These are phyloP conservation scores for Nyssa sinensis DNA, from an alignment of 148 eudicot genomes.

Conservation along the genomic window DNA sequence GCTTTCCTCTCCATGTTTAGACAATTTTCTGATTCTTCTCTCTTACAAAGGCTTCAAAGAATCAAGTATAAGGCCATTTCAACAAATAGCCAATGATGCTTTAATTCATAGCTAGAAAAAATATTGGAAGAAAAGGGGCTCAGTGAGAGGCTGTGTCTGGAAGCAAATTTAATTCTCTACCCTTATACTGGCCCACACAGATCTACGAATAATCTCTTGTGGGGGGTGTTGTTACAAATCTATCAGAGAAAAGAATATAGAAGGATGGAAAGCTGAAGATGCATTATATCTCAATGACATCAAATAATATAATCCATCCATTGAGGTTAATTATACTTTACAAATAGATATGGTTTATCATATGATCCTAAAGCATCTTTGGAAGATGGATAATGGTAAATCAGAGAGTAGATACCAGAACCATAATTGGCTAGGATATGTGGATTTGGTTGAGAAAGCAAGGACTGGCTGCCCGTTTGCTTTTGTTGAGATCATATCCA, in stretches of 20 bases:
- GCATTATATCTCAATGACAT: not conserved
- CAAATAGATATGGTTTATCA: not conserved
- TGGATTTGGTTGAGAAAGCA: too few species aligned
- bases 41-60: conserved; percentile 2
- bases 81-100: not conserved
- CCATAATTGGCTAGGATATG: too few species aligned
- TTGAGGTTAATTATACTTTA: too few species aligned
- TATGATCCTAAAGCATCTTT: not conserved
- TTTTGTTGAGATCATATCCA: not conserved
- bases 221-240: not conserved
- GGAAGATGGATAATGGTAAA: not conserved
- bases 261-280: conserved; percentile 12
- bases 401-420: too few species aligned
- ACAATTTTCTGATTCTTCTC: conserved; percentile 23
- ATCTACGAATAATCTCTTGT: conserved; percentile 10
- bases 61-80: not conserved
- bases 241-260: conserved; percentile 8
- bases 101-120: not conserved
- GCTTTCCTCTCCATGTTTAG: conserved; percentile 18
- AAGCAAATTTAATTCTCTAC: conserved; percentile 7
- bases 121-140: too few species aligned
- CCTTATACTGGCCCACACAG: conserved; percentile 13
- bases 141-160: not conserved
- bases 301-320: not conserved
- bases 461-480: too few species aligned